Base-by-base conservation (phyloP, 192 early-diverging fungal genomes). In the Backusella sp. region DNA sequence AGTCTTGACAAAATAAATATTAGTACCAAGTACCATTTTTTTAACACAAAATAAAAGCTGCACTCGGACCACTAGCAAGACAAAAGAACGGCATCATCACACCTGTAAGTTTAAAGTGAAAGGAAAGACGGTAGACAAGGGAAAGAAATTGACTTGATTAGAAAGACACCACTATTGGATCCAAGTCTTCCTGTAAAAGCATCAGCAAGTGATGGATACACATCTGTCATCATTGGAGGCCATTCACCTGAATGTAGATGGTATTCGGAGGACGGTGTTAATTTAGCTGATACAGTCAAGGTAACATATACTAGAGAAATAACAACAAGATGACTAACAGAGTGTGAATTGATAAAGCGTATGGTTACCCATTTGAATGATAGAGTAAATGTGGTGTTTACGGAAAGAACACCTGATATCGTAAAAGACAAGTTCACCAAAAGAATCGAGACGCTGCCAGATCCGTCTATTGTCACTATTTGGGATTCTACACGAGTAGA, bases 191-290 rank as follows among this genome's bases (percentile, higher is more conserved):
- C 49, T 73, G 36, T 21, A 53, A 44, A 35, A 21, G 6, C 9
- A 52, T 15, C 32, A 11, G 56, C 68, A 56, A 39, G 7, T 23
- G 7, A 62, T 12, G 44, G 34, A 14, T 4, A 44, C 1, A 69
- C 28, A 26, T 66, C 66, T 11, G 73, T 77, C 35, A 68, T 81
- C n/a, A 56, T 81, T 34, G 80, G 80, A 41, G 76, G 76, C 1
- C 73, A 81, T 68, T 32, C 44, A 34, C 37, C 73, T 26, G 56
- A 74, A 28, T 81, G 80, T 65, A 73, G 76, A 49, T 81, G 80
- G 80, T 81, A 81, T 56, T 66, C 80, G 4, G 80, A 81, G 72
- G 73, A 81, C 44, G 80, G 76, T n/a, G 28, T 30, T 34, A 59
- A 53, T 32, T 66, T 81, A 19, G 80, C 62, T 21, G 80, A 77